Evolutionary conservation across 331 rosid genomes (phyloP), one percentile per base, ranked within the genome.

Genomic region (Quercus lobata): DNA sequence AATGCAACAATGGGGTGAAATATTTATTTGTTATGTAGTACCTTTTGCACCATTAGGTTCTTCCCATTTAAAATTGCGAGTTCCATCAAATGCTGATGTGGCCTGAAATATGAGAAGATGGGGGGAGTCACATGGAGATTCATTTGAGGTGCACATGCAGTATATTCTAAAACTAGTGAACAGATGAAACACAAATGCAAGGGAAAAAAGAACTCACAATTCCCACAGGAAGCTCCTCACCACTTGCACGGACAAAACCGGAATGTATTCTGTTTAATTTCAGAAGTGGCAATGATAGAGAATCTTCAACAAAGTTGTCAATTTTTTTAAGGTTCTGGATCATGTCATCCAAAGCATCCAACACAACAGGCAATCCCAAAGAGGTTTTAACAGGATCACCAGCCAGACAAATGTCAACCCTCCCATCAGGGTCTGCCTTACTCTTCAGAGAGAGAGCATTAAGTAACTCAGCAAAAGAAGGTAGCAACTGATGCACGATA

Each of bases 21-120:
- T 29, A 12, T 55, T 76, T 77, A 72, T 61, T 49, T 53, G 70
- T 68, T 72, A 69, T 14, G 61, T 24, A 41, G 72, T 85, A 94
- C 98, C 99, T 91, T 78, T 82, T 69, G 96, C 99, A 76, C 99
- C 99, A 71, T 84, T 87, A 77, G 99, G 97, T 78, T 93, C 99
- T 88, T 93, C 99, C 99, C 99, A 95, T 90, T 93, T 95, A 49
- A 92, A 90, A 73, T 16, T n/a, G 55, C 35, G 84, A 74, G 69
- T 85, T 76, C 97, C 99, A 87, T 93, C 99, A 87, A 95, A 95
- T 62, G 96, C 96, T 16, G 97, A 89, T 14, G 97, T 93, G 82
- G 79, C 91, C 99, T 95, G 90, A 79, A 84, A 82, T 80, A 79
- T 69, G 73, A 53, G 73, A 78, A 68, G 69, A 76, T 57, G 14